Evolutionary conservation across 306 rosid genomes (phyloP).

Genomic region (Prunus armeniaca): DNA sequence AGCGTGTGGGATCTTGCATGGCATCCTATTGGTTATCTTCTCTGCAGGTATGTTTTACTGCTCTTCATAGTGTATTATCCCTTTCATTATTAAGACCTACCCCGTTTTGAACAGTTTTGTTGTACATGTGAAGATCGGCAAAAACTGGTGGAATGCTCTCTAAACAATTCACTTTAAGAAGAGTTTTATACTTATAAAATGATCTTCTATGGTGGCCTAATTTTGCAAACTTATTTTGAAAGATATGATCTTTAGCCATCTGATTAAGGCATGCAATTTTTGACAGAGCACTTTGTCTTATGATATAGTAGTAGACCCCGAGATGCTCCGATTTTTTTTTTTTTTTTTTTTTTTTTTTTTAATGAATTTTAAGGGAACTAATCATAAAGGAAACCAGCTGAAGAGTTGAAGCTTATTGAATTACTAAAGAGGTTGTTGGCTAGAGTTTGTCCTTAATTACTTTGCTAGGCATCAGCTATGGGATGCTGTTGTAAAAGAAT

Average conservation of each 20-base stretch:
- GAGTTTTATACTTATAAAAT: background rate
- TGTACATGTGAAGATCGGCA: background rate
- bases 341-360: background rate
- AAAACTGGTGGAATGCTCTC: background rate
- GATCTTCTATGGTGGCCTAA: background rate
- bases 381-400: background rate
- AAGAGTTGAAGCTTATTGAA: background rate
- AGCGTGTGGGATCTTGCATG: conserved; percentile 99
- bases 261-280: background rate
- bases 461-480: background rate
- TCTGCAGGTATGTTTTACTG: conserved; percentile 66
- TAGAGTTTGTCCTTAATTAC: background rate
- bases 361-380: conserved; percentile 1
- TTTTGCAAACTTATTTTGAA: background rate
- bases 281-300: background rate
- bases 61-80: background rate
- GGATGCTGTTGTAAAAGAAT: background rate
- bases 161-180: background rate
- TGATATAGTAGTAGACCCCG: background rate
- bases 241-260: background rate
- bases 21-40: conserved; percentile 99
- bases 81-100: background rate
- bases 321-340: background rate
- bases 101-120: background rate
- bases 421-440: background rate